Evolutionary conservation across 345 rosid genomes (phyloP), one percentile per base, ranked within the genome.

Genomic region (Physaria fendleri): DNA sequence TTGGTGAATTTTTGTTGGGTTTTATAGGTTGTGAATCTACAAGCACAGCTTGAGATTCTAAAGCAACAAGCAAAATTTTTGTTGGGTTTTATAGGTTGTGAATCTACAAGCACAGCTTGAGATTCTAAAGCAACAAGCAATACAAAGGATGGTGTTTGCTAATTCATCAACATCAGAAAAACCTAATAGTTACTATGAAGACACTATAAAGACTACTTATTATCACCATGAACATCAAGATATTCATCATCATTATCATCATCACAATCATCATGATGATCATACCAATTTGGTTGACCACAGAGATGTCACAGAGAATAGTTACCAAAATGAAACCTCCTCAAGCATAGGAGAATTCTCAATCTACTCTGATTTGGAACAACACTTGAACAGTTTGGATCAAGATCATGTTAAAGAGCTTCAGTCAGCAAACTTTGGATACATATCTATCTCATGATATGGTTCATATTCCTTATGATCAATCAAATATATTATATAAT

Each of bases 51-150:
- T 48, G 87, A 89, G 72, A 82, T 75, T 69, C 82, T 90, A 34
- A 85, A 83, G 75, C 91, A 92, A 63, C 89, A 84, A 71, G 87
- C 91, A 34, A 74, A n/a, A n/a, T n/a, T n/a, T n/a, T n/a, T n/a
- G n/a, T n/a, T n/a, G n/a, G n/a, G n/a, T n/a, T n/a, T n/a, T 70
- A 85, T 51, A 52, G 98, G 92, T 91, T 68, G 86, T 84, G 62
- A 85, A 76, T 82, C 79, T 91, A 56, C 98, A 88, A 54, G 78
- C 90, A 57, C 91, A 90, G 21, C 85, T 90, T 48, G 87, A 89
- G 72, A 82, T 75, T 69, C 82, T 90, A 34, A 85, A 83, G 75
- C 91, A 92, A 63, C 89, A 84, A 71, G 87, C 91, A 34, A 74
- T 80, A 45, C 90, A 85, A 68, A 77, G 48, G 66, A 65, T 79